Conservation (phyloP, 306 rosid species). For the Cotoneaster glaucophyllus region DNA sequence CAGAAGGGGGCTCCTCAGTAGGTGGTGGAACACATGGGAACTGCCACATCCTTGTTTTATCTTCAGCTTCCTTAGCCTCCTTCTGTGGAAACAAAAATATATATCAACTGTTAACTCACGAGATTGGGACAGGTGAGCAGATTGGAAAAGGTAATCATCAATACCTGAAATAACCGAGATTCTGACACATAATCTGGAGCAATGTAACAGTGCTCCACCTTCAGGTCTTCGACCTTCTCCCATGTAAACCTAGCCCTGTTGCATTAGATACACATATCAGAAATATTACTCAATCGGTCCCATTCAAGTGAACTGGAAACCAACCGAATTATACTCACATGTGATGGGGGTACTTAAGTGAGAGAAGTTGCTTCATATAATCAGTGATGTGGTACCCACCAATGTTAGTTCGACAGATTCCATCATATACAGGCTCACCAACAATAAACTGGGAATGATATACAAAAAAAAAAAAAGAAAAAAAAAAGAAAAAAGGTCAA, state of each 20-base stretch:
- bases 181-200: constrained; percentile 64
- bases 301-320: constrained; percentile 17
- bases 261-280: constrained; percentile 18
- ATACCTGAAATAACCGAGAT: constrained; percentile 77
- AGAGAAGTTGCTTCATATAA: constrained; percentile 82
- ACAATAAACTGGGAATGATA: constrained; percentile 57
- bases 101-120: constrained; percentile 4
- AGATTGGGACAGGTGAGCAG: constrained; percentile 5
- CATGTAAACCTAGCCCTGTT: constrained; percentile 80
- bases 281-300: background rate
- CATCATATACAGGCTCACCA: constrained; percentile 82
- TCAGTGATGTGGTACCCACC: constrained; percentile 94
- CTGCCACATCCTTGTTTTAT: constrained; percentile 89
- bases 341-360: constrained; percentile 91
- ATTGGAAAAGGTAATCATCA: constrained; percentile 17
- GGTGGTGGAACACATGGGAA: constrained; percentile 99
- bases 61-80: constrained; percentile 74
- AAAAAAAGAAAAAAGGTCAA: background rate
- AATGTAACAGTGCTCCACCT: constrained; percentile 94
- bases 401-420: constrained; percentile 83
- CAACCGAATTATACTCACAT: constrained; percentile 45
- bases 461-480: background rate
- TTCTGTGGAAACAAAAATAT: constrained; percentile 32
- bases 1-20: constrained; percentile 87
- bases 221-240: constrained; percentile 97